phyloP scores from a whole-genome alignment of 495 filamentous ascomycete genomes.

The Clohesyomyces aquaticus region DNA sequence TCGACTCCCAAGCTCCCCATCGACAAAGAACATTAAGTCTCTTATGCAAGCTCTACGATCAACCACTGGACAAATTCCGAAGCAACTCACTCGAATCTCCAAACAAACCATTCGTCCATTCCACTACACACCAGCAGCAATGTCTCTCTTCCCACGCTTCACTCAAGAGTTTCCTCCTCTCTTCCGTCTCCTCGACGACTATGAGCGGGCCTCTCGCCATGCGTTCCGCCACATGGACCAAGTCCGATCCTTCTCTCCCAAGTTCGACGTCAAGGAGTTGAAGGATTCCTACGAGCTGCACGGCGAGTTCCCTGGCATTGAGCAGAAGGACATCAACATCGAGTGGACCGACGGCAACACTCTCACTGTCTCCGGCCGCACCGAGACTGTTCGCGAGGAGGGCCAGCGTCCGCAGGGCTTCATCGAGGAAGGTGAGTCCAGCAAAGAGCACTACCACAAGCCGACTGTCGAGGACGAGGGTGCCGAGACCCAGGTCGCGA shows the following conservation, averaged over 20 bases:
- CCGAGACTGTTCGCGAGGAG: slow-evolving; percentile 53
- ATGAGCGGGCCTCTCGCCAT: slow-evolving; percentile 52
- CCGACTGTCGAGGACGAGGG: slow-evolving; percentile 69
- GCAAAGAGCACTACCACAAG: slow-evolving; percentile 48
- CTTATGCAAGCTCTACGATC: slow-evolving; percentile 35
- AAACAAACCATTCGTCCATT: slow-evolving; percentile 22
- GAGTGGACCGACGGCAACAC: slow-evolving; percentile 84
- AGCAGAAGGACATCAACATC: slow-evolving; percentile 75
- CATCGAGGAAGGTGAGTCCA: slow-evolving; percentile 32
- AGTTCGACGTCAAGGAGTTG: slow-evolving; percentile 80
- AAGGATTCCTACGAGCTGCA: slow-evolving; percentile 74
- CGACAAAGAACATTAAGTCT: slow-evolving; percentile 17
- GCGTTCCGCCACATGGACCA: slow-evolving; percentile 34
- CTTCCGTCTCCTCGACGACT: slow-evolving; percentile 78
- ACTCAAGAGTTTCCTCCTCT: slow-evolving; percentile 63
- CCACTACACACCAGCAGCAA: slow-evolving; percentile 47
- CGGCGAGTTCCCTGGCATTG: slow-evolving; percentile 84
- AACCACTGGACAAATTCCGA: slow-evolving; percentile 25
- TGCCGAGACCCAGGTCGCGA: slow-evolving; percentile 13
- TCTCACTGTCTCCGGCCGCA: slow-evolving; percentile 70
- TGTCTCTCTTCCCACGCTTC: slow-evolving; percentile 69
- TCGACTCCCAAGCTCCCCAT: slow-evolving; percentile 10
- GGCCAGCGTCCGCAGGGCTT: slow-evolving; percentile 49
- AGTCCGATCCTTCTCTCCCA: slow-evolving; percentile 62
- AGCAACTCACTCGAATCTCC: slow-evolving; percentile 29